Base-by-base conservation (phyloP, 306 rosid species). In the Inga leiocalycina region DNA sequence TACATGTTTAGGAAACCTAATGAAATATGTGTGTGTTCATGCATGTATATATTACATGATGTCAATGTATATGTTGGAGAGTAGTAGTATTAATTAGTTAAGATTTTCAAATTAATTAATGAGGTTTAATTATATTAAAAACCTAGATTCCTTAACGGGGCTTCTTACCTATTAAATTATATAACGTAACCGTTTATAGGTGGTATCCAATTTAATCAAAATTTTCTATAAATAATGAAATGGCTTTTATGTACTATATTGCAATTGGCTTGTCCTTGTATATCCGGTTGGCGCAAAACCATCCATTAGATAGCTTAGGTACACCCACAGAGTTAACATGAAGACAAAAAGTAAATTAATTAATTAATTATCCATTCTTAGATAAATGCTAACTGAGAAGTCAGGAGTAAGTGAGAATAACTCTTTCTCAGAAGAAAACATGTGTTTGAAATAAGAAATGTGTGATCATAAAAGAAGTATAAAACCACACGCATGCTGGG, bases 91-190 rank as follows among this genome's bases (percentile, higher is more conserved):
- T 20, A 56, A 3, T 35, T 56, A 56, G 64, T 34, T 35, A 35
- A 17, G 11, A 65, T 41, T n/a, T 56, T 49, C 71, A 82, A 83
- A 54, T 66, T n/a, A 48, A 57, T 57, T 19, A n/a, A 27, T 19
- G 64, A 57, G 13, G 49, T 75, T 32, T 65, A 67, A 20, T 80
- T 66, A 69, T 74, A 46, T 76, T 77, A 82, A 77, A 75, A 78
- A 43, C 71, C 62, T 43, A 51, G 79, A 70, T 87, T 84, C 74
- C 79, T 86, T 76, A 59, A 67, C 6, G 69, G 65, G 74, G 80
- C 84, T 86, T 56, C 85, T 84, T 85, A 51, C 84, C 74, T 49
- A 79, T 75, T 75, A 85, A 81, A 79, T 75, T 75, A 85, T 79
- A 84, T 68, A 41, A 19, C 80, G 82, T 68, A 41, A 19, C 80